Evolutionary conservation across 2,329 filamentous ascomycete species (phyloP), one percentile per base, ranked within the genome.

Genomic region (Parastagonospora avenae): DNA sequence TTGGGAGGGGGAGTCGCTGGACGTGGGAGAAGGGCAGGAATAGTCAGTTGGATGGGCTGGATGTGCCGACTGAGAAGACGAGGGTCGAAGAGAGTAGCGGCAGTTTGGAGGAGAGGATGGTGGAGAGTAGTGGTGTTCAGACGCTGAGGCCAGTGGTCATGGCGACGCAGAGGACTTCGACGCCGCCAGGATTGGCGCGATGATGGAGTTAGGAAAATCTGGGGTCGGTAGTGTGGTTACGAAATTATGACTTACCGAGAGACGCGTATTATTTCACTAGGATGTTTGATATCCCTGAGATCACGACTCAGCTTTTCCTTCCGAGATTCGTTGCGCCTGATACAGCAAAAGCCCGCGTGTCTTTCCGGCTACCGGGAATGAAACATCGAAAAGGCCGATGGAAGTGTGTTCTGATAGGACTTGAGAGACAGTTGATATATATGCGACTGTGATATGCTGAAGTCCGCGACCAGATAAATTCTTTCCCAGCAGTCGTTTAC

Each of bases 371-470:
- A 59, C 46, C 1, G 72, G 72, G 48, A 78, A 77, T 4, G 76
- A 70, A 4, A 66, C 35, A 1, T 68, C 64, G 60, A 76, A 79
- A 14, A 79, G 72, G 7, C 68, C 67, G 36, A 72, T 55, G 12
- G 67, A 56, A 1, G 73, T 65, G 33, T 71, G 71, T 52, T 79
- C 74, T 5, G 76, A 64, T 1, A 76, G 66, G 2, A 76, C 76
- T 64, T 79, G 67, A 16, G 70, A 66, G 2, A 74, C 71, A 8
- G 71, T 3, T 76, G 14, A 74, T 74, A 36, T 73, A 74, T 54
- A 79, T 76, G 76, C 74, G 77, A 62, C 41, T 43, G 14, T 43
- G 41, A 15, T 6, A 4, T 8, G 47, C 90, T 76, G 88, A 88
- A 9, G 86, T 90, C 75, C 63, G 54, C 54, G 63, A 62, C 8